phyloP scores from a whole-genome alignment of 2,329 filamentous ascomycete species.

The Colletotrichum sp. region DNA sequence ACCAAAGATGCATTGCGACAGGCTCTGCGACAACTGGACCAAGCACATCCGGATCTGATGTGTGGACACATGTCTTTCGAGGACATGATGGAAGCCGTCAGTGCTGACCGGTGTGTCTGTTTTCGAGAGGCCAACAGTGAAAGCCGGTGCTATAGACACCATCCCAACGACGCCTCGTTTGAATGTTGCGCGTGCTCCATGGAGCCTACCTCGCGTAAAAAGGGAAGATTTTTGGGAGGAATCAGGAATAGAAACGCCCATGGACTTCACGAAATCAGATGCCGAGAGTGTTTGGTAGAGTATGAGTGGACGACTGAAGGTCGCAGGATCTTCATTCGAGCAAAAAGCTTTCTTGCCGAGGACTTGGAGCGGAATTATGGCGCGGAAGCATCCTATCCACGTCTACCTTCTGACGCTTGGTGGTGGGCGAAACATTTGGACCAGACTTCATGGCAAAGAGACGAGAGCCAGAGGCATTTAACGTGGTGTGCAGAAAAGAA shows the following conservation, averaged over 20 bases:
- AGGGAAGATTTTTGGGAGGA: not conserved
- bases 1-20: not conserved
- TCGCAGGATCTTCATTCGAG: not conserved
- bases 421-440: not conserved
- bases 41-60: not conserved
- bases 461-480: not conserved
- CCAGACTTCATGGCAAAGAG: not conserved
- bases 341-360: accelerated
- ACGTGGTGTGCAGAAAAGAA: not conserved
- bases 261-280: not conserved
- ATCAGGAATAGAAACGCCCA: not conserved
- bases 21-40: not conserved
- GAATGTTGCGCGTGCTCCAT: not conserved
- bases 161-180: accelerated
- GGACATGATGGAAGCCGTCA: not conserved
- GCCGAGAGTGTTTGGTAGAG: not conserved
- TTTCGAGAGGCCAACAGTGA: not conserved
- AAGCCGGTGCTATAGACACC: not conserved
- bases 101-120: not conserved
- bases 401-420: not conserved
- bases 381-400: accelerated
- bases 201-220: accelerated
- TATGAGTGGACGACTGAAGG: not conserved
- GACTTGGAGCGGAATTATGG: accelerated
- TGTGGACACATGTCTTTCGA: not conserved